phyloP scores from a whole-genome alignment of 2,329 filamentous ascomycete species.

The Arthrobotrys sinensis region DNA sequence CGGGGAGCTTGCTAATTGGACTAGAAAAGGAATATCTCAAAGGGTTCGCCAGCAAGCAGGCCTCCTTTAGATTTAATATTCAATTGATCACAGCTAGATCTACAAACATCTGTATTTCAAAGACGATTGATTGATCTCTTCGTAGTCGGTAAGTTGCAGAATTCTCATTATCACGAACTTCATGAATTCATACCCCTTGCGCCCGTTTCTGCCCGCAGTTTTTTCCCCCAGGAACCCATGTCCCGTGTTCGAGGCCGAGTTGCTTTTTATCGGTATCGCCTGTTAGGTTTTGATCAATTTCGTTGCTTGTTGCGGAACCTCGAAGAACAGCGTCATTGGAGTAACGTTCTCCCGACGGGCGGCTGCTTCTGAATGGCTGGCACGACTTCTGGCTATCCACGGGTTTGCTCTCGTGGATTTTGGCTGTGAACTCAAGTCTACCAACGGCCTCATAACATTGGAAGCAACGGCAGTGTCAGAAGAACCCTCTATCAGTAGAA shows the following conservation, averaged over 20 bases:
- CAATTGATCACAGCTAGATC: constrained; percentile 17
- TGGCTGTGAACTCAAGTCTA: background rate
- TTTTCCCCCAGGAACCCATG: background rate
- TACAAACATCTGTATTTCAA: constrained; percentile 1
- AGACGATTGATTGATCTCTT: background rate
- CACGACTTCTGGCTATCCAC: constrained; percentile 6
- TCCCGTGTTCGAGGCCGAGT: background rate
- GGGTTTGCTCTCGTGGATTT: constrained; percentile 3
- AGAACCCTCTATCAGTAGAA: background rate
- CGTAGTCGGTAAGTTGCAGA: constrained; percentile 5
- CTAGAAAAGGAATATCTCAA: constrained; percentile 16
- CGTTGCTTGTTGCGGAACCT: constrained; percentile 27
- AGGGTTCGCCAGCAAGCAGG: constrained; percentile 18
- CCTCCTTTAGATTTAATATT: constrained; percentile 26
- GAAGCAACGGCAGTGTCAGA: background rate
- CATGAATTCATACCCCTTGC: constrained; percentile 1
- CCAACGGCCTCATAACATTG: background rate
- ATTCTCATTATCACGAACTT: background rate
- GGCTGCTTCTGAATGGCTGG: constrained; percentile 17
- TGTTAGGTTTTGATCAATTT: constrained; percentile 11
- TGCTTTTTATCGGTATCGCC: constrained; percentile 26
- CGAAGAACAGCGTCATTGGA: constrained; percentile 17
- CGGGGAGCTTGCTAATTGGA: constrained; percentile 9
- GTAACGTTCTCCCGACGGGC: constrained; percentile 21
- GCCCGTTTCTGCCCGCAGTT: background rate